Evolutionary conservation across 129 eudicot species (phyloP), one percentile per base, ranked within the genome.

Genomic region (Flaveria sonorensis): DNA sequence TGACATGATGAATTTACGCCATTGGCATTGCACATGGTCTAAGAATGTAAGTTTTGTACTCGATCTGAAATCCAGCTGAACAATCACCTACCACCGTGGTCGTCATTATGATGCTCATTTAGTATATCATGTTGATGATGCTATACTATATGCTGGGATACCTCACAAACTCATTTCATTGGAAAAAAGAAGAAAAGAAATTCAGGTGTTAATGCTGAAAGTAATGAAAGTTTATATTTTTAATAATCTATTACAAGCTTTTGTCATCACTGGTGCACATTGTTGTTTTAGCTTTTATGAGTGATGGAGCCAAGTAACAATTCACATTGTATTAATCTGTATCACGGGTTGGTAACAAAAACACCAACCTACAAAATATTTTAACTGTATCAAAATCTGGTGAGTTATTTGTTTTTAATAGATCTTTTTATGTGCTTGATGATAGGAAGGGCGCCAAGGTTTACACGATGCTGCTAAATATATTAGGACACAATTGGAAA

Each of bases 361-460:
- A 24, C 46, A 53, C 60, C 66, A 12, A 10, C 50, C 70, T 26
- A 42, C 18, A 36, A 70, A 36, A 60, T 51, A 10, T 20, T 47
- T 47, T 66, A 57, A 7, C 51, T 70, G 73, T 63, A 71, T 60
- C 26, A 21, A 11, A 72, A n/a, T 28, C 20, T 51, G 6, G 6
- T 76, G 14, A 9, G 55, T 61, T 48, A 14, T 48, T 11, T 48
- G 32, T 45, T 47, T 19, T 68, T 60, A 42, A 65, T 75, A 48
- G 52, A 74, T 68, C 53, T 23, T 74, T 81, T 43, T 56, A 40
- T 62, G 71, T 60, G 74, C 70, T 73, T 67, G 68, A 71, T 74
- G 83, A 59, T 75, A 94, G 99, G 92, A 86, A 83, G 99, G 99
- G 56, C 87, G 90, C 52, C 92, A 81, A 78, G 97, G 99, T 55